phyloP scores from a whole-genome alignment of 2,329 filamentous ascomycete genomes.

The Diaporthe destruens region DNA sequence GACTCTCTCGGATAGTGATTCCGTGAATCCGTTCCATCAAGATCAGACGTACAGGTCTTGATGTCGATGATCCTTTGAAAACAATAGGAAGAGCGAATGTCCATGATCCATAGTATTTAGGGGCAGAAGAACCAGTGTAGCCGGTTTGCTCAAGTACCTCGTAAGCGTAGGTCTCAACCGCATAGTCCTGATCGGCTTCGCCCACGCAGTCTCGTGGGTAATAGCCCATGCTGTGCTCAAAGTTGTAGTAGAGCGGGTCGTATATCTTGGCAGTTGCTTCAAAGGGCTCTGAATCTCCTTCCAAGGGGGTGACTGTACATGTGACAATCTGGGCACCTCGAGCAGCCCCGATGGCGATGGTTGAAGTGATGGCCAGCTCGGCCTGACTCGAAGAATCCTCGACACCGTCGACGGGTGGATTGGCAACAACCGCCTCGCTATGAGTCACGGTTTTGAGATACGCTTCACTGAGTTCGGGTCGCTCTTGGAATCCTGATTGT shows the following conservation, averaged over 20 bases:
- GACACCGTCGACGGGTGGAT: too few relatives aligned
- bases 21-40: background rate
- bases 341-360: too few relatives aligned
- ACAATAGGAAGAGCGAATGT: background rate
- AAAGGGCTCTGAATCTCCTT: background rate
- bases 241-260: constrained; percentile 6
- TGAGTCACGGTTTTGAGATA: too few relatives aligned
- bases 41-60: background rate
- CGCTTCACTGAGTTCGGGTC: too few relatives aligned
- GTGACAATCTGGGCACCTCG: too few relatives aligned
- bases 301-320: background rate
- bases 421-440: too few relatives aligned
- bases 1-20: background rate
- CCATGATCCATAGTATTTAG: background rate
- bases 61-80: background rate
- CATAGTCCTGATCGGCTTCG: background rate
- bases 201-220: background rate
- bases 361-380: too few relatives aligned
- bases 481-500: too few relatives aligned
- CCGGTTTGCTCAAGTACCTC: background rate
- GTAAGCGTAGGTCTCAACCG: background rate
- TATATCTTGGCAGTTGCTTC: constrained; percentile 1
- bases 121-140: background rate
- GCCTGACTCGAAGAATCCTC: too few relatives aligned
- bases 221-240: background rate